Evolutionary conservation across 2,329 filamentous ascomycete species (phyloP), one percentile per base, ranked within the genome.

Genomic region (Fusarium miscanthi): DNA sequence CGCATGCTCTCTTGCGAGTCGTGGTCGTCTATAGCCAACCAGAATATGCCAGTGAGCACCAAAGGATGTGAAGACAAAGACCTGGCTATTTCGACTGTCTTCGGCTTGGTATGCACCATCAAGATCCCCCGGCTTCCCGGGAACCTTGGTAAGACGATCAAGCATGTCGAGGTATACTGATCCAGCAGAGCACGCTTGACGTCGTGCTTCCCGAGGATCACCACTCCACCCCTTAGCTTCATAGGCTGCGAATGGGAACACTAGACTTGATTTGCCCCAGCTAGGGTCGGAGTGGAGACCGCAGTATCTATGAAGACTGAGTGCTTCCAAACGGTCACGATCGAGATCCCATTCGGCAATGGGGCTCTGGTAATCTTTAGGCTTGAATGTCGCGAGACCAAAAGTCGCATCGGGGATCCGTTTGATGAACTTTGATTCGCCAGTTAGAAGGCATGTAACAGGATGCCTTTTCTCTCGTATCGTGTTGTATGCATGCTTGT

Each of bases 191-290:
- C 57, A 60, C 41, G 45, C 57, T 41, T 60, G 57, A 11, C 45
- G 45, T 37, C 45, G 57, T 25, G 45, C 57, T 25, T 51, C 45
- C 5, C 57, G 37, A 37, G n/a, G 25, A 42, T 60, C 57, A 16
- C 57, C 57, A 51, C 35, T 51, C 57, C 57, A 60, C 25, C 57
- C 57, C n/a, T 60, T 60, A 11, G 57, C 57, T 51, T 60, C 57
- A 25, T 60, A 60, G 9, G 43, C 45, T 23, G 57, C 57, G 21
- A 60, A 60, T 4, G 57, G 57, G 41, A 51, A 52, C 17, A 52
- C 57, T 4, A 60, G 57, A 21, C 25, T 41, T 19, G 19, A n/a
- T 14, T 21, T 48, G 10, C 45, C 30, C 45, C 45, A 48, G 27
- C 45, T 21, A 13, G 45, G 45, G 45, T 48, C 45, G 33, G 45